Percentiles rank a stretch among this genome's conserved stretches.
Conservation (phyloP, 495 filamentous ascomycete genomes). For the Daldinia decipiens region DNA sequence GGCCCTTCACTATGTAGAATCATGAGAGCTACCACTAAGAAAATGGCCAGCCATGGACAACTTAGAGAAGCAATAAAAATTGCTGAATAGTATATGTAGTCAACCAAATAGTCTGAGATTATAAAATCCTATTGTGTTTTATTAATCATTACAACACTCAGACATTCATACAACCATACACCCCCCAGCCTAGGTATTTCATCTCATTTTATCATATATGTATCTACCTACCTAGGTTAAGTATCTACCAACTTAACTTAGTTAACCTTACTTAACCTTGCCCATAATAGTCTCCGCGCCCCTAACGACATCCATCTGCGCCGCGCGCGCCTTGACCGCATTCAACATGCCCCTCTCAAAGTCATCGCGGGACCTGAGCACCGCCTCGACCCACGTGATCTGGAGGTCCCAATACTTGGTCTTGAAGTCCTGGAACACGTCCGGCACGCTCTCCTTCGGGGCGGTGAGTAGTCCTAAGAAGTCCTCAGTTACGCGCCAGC, state of each 20-base stretch:
- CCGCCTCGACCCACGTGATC: slow-evolving; percentile 95
- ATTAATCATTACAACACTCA: neutral
- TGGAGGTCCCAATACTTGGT: slow-evolving; percentile 91
- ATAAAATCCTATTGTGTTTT: neutral
- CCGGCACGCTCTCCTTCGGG: slow-evolving; percentile 77
- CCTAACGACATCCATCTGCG: slow-evolving; percentile 80
- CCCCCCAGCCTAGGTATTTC: neutral
- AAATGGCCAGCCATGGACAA: neutral
- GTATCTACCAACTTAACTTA: neutral
- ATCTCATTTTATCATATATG: neutral
- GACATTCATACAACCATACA: neutral
- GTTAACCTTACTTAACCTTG: slow-evolving; percentile 72
- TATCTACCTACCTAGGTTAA: neutral
- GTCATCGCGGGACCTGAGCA: slow-evolving; percentile 86
- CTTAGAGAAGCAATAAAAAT: no score
- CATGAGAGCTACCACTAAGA: neutral
- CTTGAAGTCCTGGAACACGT: slow-evolving; percentile 86
- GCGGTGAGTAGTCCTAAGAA: slow-evolving; percentile 78
- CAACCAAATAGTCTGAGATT: neutral
- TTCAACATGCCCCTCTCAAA: slow-evolving; percentile 92
- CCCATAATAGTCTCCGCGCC: slow-evolving; percentile 90
- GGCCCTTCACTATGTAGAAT: neutral
- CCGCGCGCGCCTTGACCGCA: slow-evolving; percentile 83
- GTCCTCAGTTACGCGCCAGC: slow-evolving; percentile 88
- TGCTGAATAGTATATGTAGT: neutral